phyloP scores from a whole-genome alignment of 1,284 basidiomycete genomes.

The Fomitiporia mediterranea region DNA sequence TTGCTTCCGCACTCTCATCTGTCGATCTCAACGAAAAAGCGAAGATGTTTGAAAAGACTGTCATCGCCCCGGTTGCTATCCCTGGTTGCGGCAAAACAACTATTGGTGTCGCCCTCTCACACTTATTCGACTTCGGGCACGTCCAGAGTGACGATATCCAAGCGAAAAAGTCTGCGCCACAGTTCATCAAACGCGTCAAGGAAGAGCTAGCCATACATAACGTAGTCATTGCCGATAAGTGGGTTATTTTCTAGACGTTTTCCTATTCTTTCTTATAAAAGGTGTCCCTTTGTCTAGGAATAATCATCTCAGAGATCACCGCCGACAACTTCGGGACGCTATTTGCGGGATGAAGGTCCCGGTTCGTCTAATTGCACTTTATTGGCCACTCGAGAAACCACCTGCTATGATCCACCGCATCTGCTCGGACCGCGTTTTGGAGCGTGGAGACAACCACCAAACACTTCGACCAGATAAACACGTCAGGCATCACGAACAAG shows the following conservation, averaged over 20 bases:
- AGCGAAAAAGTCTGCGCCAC: conserved; percentile 71
- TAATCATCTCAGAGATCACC: conserved; percentile 82
- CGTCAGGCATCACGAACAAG: conserved; percentile 64
- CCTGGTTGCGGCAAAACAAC: conserved; percentile 95
- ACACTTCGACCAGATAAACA: conserved; percentile 57
- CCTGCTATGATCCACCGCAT: conserved; percentile 61
- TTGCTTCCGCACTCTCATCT: conserved; percentile 23
- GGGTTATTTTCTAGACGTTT: conserved; percentile 25
- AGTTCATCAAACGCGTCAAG: conserved; percentile 76
- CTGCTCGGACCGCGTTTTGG: conserved; percentile 68
- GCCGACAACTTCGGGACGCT: conserved; percentile 59
- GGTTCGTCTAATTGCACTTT: conserved; percentile 71
- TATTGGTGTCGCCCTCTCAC: conserved; percentile 71
- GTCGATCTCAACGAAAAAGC: conserved; percentile 12
- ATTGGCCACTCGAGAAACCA: conserved; percentile 66
- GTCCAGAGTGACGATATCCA: conserved; percentile 91
- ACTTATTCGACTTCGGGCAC: conserved; percentile 82
- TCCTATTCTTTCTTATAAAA: background rate
- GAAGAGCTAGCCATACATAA: conserved; percentile 57
- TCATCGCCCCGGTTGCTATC: conserved; percentile 87
- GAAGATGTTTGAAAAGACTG: conserved; percentile 63
- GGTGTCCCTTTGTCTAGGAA: conserved; percentile 49
- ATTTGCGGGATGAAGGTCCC: conserved; percentile 40
- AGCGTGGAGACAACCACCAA: conserved; percentile 83
- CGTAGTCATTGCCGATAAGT: conserved; percentile 91